Evolutionary conservation across 768 basidiomycete genomes (phyloP).

Genomic region (Kwoniella sp.): DNA sequence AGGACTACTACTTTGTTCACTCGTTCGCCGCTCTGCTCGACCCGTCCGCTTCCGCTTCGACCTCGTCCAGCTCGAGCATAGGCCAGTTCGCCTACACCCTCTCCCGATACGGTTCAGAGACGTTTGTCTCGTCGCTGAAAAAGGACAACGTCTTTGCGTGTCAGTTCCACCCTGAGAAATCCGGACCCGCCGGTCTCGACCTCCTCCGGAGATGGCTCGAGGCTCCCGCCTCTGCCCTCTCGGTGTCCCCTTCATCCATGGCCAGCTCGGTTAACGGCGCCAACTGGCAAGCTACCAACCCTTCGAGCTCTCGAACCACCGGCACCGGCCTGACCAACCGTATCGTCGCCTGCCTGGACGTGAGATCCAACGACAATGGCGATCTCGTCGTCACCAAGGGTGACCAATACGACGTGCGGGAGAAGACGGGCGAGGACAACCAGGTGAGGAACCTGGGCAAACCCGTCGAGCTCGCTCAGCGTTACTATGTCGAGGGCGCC

Average conservation of each 20-base stretch:
- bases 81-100: slow-evolving; percentile 76
- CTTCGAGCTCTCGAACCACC: slow-evolving; percentile 31
- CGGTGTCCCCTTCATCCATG: slow-evolving; percentile 8
- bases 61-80: slow-evolving; percentile 38
- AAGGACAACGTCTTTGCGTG: slow-evolving; percentile 81
- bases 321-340: slow-evolving; percentile 72
- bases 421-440: slow-evolving; percentile 55
- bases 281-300: slow-evolving; percentile 21
- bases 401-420: slow-evolving; percentile 97
- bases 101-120: slow-evolving; percentile 89
- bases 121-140: slow-evolving; percentile 79
- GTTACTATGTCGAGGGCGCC: slow-evolving; percentile 81
- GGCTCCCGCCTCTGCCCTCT: slow-evolving; percentile 39
- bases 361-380: slow-evolving; percentile 89
- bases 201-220: slow-evolving; percentile 75
- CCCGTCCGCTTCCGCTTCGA: slow-evolving; percentile 46
- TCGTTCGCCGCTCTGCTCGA: slow-evolving; percentile 59
- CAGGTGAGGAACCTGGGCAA: slow-evolving; percentile 92
- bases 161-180: slow-evolving; percentile 99
- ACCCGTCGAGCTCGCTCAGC: slow-evolving; percentile 81
- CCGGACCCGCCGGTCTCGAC: slow-evolving; percentile 75
- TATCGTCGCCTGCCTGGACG: slow-evolving; percentile 95
- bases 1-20: slow-evolving; percentile 94
- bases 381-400: slow-evolving; percentile 99
- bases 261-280: not conserved